Percentiles rank a stretch among this genome's conserved stretches.
These are phyloP conservation scores for Calophaca sinica DNA, from an alignment of 306 rosid species.

Conservation along the genomic window DNA sequence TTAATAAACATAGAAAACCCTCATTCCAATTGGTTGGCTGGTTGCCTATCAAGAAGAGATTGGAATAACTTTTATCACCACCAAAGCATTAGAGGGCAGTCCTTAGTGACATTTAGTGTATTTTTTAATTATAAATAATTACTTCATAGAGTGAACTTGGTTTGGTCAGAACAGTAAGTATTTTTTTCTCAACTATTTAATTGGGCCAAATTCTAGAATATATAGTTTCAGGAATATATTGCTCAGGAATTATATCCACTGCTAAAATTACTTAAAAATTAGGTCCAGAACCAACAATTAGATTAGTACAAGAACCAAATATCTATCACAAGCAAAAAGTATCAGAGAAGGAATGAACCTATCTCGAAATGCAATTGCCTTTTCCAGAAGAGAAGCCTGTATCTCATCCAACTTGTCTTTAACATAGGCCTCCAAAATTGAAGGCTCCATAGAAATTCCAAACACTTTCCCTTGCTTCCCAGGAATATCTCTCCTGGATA, in stretches of 20 bases:
- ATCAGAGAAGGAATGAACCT: slow-evolving; percentile 58
- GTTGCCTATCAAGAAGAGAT: background rate
- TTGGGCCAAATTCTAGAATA: background rate
- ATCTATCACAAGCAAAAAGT: slow-evolving; percentile 21
- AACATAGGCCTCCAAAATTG: slow-evolving; percentile 71
- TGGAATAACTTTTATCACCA: background rate
- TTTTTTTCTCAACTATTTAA: background rate
- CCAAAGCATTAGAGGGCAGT: slow-evolving; percentile 6
- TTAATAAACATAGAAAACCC: background rate
- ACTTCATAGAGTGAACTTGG: background rate
- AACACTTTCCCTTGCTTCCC: slow-evolving; percentile 96
- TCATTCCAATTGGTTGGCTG: background rate
- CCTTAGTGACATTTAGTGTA: background rate
- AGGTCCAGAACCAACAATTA: background rate
- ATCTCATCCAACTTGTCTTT: slow-evolving; percentile 86
- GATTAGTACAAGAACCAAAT: background rate
- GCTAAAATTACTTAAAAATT: background rate
- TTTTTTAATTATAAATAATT: background rate
- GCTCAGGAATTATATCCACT: slow-evolving; percentile 20
- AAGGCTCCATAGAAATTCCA: slow-evolving; percentile 91
- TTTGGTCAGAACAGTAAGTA: slow-evolving; percentile 27
- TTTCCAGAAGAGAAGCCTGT: slow-evolving; percentile 75
- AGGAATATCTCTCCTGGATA: slow-evolving; percentile 93
- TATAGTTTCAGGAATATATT: background rate
- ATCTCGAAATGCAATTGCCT: slow-evolving; percentile 84